phyloP scores from a whole-genome alignment of 371 early-diverging fungal species.

The Mortierella sp. region DNA sequence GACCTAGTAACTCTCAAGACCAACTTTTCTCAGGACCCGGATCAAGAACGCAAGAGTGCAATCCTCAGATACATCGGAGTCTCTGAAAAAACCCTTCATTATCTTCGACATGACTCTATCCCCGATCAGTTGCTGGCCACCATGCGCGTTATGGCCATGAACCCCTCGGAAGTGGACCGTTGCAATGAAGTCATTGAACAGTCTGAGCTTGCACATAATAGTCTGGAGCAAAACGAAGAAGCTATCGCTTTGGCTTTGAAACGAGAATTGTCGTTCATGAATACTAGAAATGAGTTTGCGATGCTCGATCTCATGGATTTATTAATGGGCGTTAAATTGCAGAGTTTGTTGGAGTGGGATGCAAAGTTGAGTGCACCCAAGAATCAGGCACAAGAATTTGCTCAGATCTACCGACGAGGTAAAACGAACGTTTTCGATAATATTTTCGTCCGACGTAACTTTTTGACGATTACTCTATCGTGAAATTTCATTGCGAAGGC shows the following conservation, averaged over 20 bases:
- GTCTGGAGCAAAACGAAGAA: slow-evolving; percentile 7
- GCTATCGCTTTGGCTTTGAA: slow-evolving; percentile 10
- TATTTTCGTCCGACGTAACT: not conserved
- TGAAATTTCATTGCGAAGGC: not conserved
- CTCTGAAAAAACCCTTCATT: slow-evolving; percentile 51
- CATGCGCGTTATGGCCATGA: slow-evolving; percentile 78
- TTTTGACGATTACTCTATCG: no score
- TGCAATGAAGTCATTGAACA: slow-evolving; percentile 26
- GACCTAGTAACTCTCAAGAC: slow-evolving; percentile 66
- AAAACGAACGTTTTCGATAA: slow-evolving; percentile 1
- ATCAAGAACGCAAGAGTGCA: slow-evolving; percentile 56
- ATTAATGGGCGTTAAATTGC: slow-evolving; percentile 55
- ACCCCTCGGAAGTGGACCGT: slow-evolving; percentile 57
- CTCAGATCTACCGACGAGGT: slow-evolving; percentile 67
- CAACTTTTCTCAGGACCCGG: slow-evolving; percentile 72
- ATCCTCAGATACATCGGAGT: slow-evolving; percentile 61
- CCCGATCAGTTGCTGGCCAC: slow-evolving; percentile 62
- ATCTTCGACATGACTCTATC: slow-evolving; percentile 60
- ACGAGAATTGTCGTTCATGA: slow-evolving; percentile 59
- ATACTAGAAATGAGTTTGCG: slow-evolving; percentile 66
- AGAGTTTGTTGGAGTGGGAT: slow-evolving; percentile 37
- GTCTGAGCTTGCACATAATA: slow-evolving; percentile 4
- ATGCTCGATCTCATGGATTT: slow-evolving; percentile 59
- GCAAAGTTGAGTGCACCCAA: slow-evolving; percentile 22
- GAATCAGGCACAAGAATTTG: slow-evolving; percentile 59